A percentile compares a stretch with the other conserved stretches of the same genome.
Conservation (phyloP, 2,329 filamentous ascomycete species). For the Metarhizium album region DNA sequence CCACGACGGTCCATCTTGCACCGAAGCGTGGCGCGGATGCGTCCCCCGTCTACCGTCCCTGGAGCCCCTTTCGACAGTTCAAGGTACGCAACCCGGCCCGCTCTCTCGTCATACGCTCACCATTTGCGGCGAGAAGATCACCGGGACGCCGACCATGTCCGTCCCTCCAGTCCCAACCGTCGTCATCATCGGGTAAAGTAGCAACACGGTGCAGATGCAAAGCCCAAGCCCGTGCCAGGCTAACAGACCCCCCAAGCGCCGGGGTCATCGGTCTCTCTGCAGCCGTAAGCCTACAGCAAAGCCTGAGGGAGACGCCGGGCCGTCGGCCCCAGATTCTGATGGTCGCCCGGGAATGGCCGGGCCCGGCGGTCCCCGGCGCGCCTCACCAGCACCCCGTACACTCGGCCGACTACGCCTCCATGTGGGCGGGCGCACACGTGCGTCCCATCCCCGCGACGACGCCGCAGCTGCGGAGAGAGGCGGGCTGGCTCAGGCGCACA, state of each 20-base stretch:
- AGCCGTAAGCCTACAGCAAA: slow-evolving; percentile 32
- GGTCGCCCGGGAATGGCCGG: slow-evolving; percentile 24
- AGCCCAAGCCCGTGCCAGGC: not conserved
- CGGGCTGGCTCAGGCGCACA: slow-evolving; percentile 20
- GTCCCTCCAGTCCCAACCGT: not conserved
- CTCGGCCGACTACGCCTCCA: slow-evolving; percentile 39
- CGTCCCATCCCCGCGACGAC: slow-evolving; percentile 34
- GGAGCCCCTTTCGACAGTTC: too few species aligned
- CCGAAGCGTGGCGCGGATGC: too few species aligned
- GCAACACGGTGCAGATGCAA: not conserved
- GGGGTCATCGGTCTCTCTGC: slow-evolving; percentile 41
- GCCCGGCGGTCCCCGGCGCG: slow-evolving; percentile 20
- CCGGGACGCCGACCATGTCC: not conserved
- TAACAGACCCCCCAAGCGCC: slow-evolving; percentile 26
- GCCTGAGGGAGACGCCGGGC: slow-evolving; percentile 4
- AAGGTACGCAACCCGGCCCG: not conserved
- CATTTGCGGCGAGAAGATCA: not conserved
- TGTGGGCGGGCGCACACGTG: slow-evolving; percentile 48
- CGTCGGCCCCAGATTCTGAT: slow-evolving; percentile 13
- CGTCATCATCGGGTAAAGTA: slow-evolving; percentile 7
- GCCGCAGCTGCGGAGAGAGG: slow-evolving; percentile 21
- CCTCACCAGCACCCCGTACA: slow-evolving; percentile 19
- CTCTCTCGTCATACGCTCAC: not conserved
- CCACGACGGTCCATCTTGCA: too few species aligned
- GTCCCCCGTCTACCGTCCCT: too few species aligned